These are phyloP conservation scores for Chalaropsis thielavioides DNA, from an alignment of 2,329 filamentous ascomycete species.

Conservation along the genomic window DNA sequence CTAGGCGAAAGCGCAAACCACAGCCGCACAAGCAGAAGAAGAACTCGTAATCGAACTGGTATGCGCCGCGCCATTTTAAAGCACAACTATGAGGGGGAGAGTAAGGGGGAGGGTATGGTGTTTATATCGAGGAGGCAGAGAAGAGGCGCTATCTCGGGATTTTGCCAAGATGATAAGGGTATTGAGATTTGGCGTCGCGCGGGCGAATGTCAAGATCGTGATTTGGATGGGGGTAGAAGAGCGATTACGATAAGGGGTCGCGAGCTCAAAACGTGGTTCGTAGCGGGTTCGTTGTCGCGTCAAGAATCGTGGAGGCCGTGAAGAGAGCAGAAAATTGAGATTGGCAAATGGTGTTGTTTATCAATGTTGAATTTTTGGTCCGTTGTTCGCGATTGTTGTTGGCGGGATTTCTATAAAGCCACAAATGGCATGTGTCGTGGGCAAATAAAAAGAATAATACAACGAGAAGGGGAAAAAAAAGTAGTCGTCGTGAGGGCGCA, in stretches of 20 bases:
- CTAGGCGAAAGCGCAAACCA: slow-evolving; percentile 91
- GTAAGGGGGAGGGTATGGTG: no score
- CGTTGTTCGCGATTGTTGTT: background rate
- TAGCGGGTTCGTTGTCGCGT: background rate
- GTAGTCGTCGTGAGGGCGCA: background rate
- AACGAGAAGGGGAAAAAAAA: background rate
- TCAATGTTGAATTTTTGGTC: background rate
- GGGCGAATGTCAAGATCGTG: background rate
- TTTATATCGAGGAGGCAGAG: background rate
- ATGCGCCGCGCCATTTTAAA: slow-evolving; percentile 14
- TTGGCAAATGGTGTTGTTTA: background rate
- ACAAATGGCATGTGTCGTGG: background rate
- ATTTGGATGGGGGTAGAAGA: background rate
- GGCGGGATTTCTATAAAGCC: background rate
- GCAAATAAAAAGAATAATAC: background rate
- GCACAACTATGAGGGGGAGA: background rate
- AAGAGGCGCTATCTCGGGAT: background rate
- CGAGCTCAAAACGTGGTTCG: background rate
- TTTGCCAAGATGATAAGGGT: background rate
- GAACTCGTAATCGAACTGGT: slow-evolving; percentile 28
- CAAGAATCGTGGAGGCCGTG: background rate
- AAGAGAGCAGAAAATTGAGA: background rate
- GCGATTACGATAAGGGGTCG: background rate
- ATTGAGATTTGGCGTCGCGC: background rate
- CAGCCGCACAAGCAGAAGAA: slow-evolving; percentile 72